phyloP scores from a whole-genome alignment of 1,284 basidiomycete genomes.

The Leccinum angustisporum region DNA sequence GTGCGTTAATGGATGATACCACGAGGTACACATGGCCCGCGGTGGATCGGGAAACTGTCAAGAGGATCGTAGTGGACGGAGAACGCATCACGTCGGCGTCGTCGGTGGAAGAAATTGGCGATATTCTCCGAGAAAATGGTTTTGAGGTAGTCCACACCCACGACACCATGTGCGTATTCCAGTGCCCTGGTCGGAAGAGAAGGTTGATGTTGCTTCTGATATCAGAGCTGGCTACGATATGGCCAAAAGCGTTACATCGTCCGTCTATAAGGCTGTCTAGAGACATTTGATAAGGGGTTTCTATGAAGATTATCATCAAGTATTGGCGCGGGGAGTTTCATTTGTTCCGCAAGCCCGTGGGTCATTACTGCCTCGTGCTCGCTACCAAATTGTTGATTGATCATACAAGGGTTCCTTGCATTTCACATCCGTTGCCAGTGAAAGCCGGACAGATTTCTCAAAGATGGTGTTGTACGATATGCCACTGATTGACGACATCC shows the following conservation, averaged over 20 bases:
- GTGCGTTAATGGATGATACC: slow-evolving; percentile 16
- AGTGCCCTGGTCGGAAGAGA: neutral
- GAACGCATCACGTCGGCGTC: slow-evolving; percentile 20
- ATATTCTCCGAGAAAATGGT: slow-evolving; percentile 37
- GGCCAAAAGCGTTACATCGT: slow-evolving; percentile 41
- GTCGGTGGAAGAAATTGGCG: slow-evolving; percentile 32
- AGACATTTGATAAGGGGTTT: slow-evolving; percentile 37
- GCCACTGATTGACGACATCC: slow-evolving; percentile 31
- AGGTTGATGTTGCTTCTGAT: slow-evolving; percentile 1
- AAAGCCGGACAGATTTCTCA: slow-evolving; percentile 35
- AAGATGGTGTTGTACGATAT: slow-evolving; percentile 39
- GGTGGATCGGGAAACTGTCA: slow-evolving; percentile 20
- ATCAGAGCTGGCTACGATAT: slow-evolving; percentile 39
- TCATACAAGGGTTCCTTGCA: slow-evolving; percentile 37
- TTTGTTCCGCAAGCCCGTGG: slow-evolving; percentile 41
- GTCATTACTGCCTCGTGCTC: slow-evolving; percentile 8
- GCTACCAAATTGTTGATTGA: neutral
- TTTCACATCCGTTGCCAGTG: slow-evolving; percentile 35
- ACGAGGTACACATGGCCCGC: slow-evolving; percentile 12
- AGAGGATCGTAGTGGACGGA: slow-evolving; percentile 23
- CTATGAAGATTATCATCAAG: slow-evolving; percentile 38
- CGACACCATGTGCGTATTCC: slow-evolving; percentile 35
- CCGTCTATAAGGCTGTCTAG: slow-evolving; percentile 37
- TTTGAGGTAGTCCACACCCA: slow-evolving; percentile 40
- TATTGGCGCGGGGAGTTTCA: slow-evolving; percentile 42